Evolutionary conservation across 2,329 filamentous ascomycete genomes (phyloP).

Genomic region (Hypoxylon sp.): DNA sequence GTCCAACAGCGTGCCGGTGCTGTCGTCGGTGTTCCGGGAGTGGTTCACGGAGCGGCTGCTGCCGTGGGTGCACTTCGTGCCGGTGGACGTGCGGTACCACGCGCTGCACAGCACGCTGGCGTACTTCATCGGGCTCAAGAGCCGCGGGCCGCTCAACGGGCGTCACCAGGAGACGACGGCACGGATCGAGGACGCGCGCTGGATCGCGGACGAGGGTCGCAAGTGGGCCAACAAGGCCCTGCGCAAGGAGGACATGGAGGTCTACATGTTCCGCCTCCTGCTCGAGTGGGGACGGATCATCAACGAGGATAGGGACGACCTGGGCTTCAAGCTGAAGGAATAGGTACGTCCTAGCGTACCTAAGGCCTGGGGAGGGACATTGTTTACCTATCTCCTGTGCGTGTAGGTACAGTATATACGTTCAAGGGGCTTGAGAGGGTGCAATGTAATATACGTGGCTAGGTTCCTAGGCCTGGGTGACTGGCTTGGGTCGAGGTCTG

Average conservation of each 20-base stretch:
- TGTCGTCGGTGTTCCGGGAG: slow-evolving; percentile 75
- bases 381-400: too few relatives aligned
- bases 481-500: not conserved
- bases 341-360: not conserved
- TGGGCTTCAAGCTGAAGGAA: slow-evolving; percentile 48
- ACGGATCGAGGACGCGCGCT: slow-evolving; percentile 62
- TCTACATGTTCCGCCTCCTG: slow-evolving; percentile 80
- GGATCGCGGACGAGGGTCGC: slow-evolving; percentile 71
- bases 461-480: not conserved
- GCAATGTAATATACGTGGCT: too few relatives aligned
- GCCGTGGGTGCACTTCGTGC: slow-evolving; percentile 84
- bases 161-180: slow-evolving; percentile 56
- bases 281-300: slow-evolving; percentile 79
- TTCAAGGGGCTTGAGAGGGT: too few relatives aligned
- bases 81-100: slow-evolving; percentile 76
- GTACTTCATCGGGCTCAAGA: slow-evolving; percentile 72
- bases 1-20: slow-evolving; percentile 72
- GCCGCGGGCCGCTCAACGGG: slow-evolving; percentile 53
- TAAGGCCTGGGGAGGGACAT: not conserved
- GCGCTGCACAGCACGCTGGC: slow-evolving; percentile 76
- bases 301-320: slow-evolving; percentile 64
- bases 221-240: slow-evolving; percentile 71
- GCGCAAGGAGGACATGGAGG: slow-evolving; percentile 77
- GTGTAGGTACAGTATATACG: too few relatives aligned
- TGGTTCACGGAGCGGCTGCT: slow-evolving; percentile 80